These are phyloP conservation scores for Lumnitzera racemosa DNA, from an alignment of 345 rosid genomes.

Conservation along the genomic window DNA sequence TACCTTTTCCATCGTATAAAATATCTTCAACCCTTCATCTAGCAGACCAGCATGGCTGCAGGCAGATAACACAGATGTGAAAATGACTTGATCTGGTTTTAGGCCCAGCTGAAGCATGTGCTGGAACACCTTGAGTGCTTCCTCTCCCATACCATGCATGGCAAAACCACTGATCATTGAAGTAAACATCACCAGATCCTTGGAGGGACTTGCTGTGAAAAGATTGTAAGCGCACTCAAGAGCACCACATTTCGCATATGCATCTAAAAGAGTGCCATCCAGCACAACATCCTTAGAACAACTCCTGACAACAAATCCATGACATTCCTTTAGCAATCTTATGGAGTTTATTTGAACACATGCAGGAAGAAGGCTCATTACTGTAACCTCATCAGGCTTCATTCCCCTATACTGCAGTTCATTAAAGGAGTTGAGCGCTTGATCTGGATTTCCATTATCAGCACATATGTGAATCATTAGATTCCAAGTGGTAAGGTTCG, in stretches of 20 bases:
- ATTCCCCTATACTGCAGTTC: conserved; percentile 49
- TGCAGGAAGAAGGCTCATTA: conserved; percentile 68
- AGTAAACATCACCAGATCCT: conserved; percentile 70
- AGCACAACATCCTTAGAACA: conserved; percentile 49
- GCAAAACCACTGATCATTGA: conserved; percentile 77
- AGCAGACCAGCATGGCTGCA: conserved; percentile 83
- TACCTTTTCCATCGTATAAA: conserved; percentile 40
- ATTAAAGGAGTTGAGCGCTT: conserved; percentile 45
- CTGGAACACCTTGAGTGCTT: conserved; percentile 59
- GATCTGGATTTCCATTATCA: conserved; percentile 37
- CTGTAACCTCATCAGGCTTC: conserved; percentile 69
- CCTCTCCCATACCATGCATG: conserved; percentile 78
- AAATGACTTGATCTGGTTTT: conserved; percentile 66
- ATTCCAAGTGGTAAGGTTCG: conserved; percentile 77
- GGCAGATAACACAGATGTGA: conserved; percentile 70
- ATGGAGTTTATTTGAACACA: conserved; percentile 58
- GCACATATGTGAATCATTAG: conserved; percentile 66
- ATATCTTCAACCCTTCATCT: conserved; percentile 59
- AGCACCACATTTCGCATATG: conserved; percentile 79
- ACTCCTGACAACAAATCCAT: conserved; percentile 56
- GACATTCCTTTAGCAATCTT: conserved; percentile 61
- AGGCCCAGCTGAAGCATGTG: conserved; percentile 46
- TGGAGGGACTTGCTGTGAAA: conserved; percentile 39
- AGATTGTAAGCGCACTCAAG: conserved; percentile 45
- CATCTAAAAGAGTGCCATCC: conserved; percentile 58